Evolutionary conservation across 495 filamentous ascomycete genomes (phyloP).

Genomic region (Penicillium odoratum): DNA sequence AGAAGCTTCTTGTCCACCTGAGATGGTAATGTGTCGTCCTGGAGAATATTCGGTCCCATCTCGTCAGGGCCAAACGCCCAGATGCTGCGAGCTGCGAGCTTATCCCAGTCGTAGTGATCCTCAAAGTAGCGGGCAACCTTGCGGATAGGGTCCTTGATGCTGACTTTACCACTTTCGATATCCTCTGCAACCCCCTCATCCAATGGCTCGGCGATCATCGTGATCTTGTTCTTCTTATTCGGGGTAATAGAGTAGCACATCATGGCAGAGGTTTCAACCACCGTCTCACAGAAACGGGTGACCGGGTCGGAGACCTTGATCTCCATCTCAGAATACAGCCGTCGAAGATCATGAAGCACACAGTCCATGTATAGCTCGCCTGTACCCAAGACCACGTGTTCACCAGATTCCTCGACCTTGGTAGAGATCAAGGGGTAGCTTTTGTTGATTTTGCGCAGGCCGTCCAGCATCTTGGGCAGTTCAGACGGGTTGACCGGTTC

Average conservation of each 20-base stretch:
- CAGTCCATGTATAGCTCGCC: slow-evolving; percentile 99
- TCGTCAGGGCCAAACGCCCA: slow-evolving; percentile 99
- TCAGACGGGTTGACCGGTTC: slow-evolving; percentile 98
- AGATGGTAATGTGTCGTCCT: slow-evolving; percentile 91
- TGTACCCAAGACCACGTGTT: slow-evolving; percentile 92
- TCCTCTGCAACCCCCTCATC: slow-evolving; percentile 94
- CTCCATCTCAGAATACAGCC: slow-evolving; percentile 98
- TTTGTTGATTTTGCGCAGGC: slow-evolving; percentile 94
- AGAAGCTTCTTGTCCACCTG: slow-evolving; percentile 88
- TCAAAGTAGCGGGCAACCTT: slow-evolving; percentile 97
- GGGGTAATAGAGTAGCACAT: slow-evolving; percentile 98
- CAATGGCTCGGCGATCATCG: slow-evolving; percentile 94
- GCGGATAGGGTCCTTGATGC: slow-evolving; percentile 88
- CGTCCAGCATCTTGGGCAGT: slow-evolving; percentile 98
- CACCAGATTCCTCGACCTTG: slow-evolving; percentile 98
- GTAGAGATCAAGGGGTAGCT: slow-evolving; percentile 93
- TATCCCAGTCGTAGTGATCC: slow-evolving; percentile 95
- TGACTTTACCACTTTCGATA: slow-evolving; percentile 87
- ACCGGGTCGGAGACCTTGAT: slow-evolving; percentile 98
- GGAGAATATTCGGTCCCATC: slow-evolving; percentile 90
- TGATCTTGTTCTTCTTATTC: slow-evolving; percentile 99
- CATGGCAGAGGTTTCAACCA: slow-evolving; percentile 95
- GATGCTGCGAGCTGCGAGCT: slow-evolving; percentile 89
- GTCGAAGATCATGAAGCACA: slow-evolving; percentile 90
- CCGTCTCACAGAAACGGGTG: slow-evolving; percentile 95